phyloP scores from a whole-genome alignment of 2,329 filamentous ascomycete species.

The Elsinoe arachidis region DNA sequence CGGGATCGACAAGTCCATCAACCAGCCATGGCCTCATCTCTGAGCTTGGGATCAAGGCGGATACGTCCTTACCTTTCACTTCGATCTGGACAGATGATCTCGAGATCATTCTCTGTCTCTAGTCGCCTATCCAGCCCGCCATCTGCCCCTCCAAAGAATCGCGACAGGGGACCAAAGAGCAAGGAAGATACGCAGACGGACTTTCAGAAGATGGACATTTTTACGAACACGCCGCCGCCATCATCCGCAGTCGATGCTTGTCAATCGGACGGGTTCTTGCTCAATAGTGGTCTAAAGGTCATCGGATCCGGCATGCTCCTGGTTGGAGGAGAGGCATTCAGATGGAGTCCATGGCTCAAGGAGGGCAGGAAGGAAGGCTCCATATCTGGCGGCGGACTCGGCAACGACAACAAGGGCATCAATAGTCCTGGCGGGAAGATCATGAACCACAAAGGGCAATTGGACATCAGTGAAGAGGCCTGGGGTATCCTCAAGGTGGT shows the following conservation, averaged over 20 bases:
- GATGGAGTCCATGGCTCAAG: constrained; percentile 73
- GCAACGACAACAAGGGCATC: constrained; percentile 28
- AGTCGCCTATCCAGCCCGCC: background rate
- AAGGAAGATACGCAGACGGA: constrained; percentile 59
- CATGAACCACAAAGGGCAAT: constrained; percentile 70
- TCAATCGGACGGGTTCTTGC: constrained; percentile 71
- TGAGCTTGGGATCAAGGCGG: background rate
- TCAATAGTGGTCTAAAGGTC: constrained; percentile 72
- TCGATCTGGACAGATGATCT: background rate
- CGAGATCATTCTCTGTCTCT: background rate
- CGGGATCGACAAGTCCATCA: background rate
- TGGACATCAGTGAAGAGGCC: constrained; percentile 60
- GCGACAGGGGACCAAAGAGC: constrained; percentile 53
- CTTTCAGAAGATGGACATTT: constrained; percentile 68
- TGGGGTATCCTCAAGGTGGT: constrained; percentile 70
- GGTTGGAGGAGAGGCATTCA: constrained; percentile 77
- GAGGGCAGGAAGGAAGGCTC: constrained; percentile 30
- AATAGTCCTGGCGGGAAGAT: constrained; percentile 38
- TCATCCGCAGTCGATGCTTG: constrained; percentile 79
- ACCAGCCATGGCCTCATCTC: background rate
- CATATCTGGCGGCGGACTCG: constrained; percentile 28
- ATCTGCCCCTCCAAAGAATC: constrained; percentile 33
- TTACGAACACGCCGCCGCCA: constrained; percentile 65
- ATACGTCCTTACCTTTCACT: background rate
- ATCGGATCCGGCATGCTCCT: constrained; percentile 64